These are phyloP conservation scores for Solanum sitiens DNA, from an alignment of 257 asterid species.

Conservation along the genomic window DNA sequence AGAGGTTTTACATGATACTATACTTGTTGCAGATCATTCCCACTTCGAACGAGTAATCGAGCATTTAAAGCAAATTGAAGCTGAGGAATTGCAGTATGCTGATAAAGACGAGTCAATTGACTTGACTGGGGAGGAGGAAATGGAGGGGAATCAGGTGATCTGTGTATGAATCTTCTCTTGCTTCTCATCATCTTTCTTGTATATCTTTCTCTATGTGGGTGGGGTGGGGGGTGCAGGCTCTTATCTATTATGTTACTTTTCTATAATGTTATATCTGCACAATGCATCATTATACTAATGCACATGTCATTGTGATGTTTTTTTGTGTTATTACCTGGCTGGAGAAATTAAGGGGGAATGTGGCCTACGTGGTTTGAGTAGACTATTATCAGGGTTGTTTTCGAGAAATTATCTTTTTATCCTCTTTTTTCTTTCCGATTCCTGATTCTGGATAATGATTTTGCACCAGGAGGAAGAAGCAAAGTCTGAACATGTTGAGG, in stretches of 20 bases:
- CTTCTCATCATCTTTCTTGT: background rate
- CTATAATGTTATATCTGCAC: background rate
- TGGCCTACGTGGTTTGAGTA: background rate
- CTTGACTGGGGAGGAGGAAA: constrained; percentile 30
- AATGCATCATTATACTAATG: background rate
- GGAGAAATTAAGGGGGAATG: background rate
- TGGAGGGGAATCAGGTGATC: constrained; percentile 21
- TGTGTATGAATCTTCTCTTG: constrained; percentile 16
- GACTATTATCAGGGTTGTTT: background rate
- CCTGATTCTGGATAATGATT: background rate
- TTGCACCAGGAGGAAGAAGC: constrained; percentile 33
- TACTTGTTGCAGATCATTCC: constrained; percentile 47
- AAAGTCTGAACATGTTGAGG: constrained; percentile 20
- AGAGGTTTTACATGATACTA: background rate
- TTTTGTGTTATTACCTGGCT: background rate
- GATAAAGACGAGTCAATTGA: constrained; percentile 26
- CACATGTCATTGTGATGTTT: background rate
- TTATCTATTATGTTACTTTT: background rate
- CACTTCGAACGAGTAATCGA: constrained; percentile 45
- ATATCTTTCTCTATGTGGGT: background rate
- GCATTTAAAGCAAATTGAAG: constrained; percentile 37
- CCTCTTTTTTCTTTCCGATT: background rate
- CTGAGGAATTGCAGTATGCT: constrained; percentile 29
- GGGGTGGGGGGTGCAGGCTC: background rate
- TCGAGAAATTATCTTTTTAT: background rate